phyloP scores from a whole-genome alignment of 805 yeast species.

The Candida easanensis region DNA sequence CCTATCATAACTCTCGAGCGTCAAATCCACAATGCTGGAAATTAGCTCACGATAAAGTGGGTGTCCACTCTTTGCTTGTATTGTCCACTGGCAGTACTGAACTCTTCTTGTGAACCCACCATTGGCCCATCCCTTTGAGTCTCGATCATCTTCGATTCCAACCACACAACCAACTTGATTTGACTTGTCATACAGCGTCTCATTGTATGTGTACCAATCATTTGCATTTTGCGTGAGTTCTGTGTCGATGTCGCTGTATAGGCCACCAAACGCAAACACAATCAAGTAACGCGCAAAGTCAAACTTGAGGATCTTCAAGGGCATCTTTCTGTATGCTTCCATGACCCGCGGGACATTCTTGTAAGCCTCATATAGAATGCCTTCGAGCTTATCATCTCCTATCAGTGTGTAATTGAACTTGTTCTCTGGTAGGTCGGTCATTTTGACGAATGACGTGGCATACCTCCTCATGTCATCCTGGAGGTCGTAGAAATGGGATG shows the following conservation, averaged over 20 bases:
- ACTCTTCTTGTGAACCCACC: conserved; percentile 45
- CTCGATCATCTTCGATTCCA: conserved; percentile 51
- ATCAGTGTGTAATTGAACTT: conserved; percentile 12
- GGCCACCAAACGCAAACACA: conserved; percentile 72
- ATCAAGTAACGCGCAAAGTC: conserved; percentile 90
- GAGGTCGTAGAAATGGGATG: conserved; percentile 6
- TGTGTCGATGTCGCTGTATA: conserved; percentile 60
- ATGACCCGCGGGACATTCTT: conserved; percentile 64
- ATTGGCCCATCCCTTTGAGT: conserved; percentile 50
- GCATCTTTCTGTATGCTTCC: conserved; percentile 72
- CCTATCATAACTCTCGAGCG: conserved; percentile 37
- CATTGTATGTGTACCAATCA: conserved; percentile 50
- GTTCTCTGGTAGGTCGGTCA: conserved; percentile 3
- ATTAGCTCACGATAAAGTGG: conserved; percentile 55
- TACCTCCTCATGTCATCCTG: conserved; percentile 9
- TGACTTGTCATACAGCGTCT: conserved; percentile 9
- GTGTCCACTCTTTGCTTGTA: conserved; percentile 59
- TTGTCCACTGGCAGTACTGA: conserved; percentile 60
- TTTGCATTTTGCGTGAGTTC: conserved; percentile 49
- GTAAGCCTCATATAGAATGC: conserved; percentile 32
- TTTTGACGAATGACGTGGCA: conserved; percentile 8
- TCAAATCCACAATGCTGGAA: conserved; percentile 49
- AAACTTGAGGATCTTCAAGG: conserved; percentile 78
- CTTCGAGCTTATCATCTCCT: conserved; percentile 34
- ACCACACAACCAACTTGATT: conserved; percentile 51